Base-by-base conservation (phyloP, 2,329 filamentous ascomycete genomes). In the Calonectria pteridis region DNA sequence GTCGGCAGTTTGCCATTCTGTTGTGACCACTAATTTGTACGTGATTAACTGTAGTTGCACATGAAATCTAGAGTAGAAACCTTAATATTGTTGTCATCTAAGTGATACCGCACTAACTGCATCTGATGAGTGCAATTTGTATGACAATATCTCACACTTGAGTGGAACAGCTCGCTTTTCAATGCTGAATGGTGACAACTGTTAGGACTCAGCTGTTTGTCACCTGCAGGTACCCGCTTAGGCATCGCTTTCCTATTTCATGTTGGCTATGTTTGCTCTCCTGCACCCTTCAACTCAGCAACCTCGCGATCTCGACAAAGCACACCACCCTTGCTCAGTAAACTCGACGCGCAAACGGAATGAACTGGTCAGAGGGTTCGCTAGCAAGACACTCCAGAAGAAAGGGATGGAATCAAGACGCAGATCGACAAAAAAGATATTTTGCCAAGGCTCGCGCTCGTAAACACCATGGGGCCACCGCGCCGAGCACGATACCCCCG, bases 361-460 rank as follows among this genome's bases (percentile, higher is more conserved):
- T 87, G 86, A 87, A 87, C 75, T 86, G 86, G 85, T 86, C 83
- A 3, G 84, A 84, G 73, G 84, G 84, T 13, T 74, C 79, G 40
- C 82, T 85, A 28, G 80, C 84, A 53, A 84, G 85, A 11, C 82
- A 86, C 72, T 81, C 82, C 31, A 81, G 81, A 43, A 80, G 81
- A 9, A 84, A 80, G 64, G 79, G 81, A 18, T 83, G 77, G 79
- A 82, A 83, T 26, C 74, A 80, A 33, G 83, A 86, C 49, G 71
- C 76, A 23, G 78, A 81, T 26, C 83, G 82, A 20, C 85, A 87
- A 74, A 84, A 82, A 55, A 75, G 83, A 67, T 83, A 84, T 67
- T 87, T 87, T 74, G 84, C 85, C 23, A 84, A 82, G 69, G 81
- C 80, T 6, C 83, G 83, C 14, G 75, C 76, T 59, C 75, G 77